phyloP scores from a whole-genome alignment of 331 rosid species.

The Dryas integrifolia region DNA sequence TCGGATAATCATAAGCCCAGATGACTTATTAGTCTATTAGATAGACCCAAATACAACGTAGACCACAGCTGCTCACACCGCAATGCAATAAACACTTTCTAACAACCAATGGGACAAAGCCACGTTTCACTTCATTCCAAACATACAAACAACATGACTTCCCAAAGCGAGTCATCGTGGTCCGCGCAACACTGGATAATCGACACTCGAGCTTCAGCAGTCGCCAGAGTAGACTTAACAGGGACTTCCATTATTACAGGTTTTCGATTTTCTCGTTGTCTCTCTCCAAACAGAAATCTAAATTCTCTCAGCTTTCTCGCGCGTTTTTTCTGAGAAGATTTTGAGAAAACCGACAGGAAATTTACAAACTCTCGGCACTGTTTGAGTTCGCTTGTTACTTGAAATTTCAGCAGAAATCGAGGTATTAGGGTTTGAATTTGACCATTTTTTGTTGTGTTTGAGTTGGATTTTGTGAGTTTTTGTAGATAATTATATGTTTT shows the following conservation, averaged over 20 bases:
- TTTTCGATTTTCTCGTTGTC: not conserved
- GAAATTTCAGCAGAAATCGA: not conserved
- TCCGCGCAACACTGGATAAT: not conserved
- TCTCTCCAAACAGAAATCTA: not conserved
- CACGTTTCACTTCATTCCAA: not conserved
- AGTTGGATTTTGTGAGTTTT: not conserved
- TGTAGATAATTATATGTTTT: not conserved
- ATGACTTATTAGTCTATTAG: too few relatives aligned
- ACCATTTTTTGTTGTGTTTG: not conserved
- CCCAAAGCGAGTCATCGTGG: not conserved
- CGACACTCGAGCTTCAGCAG: not conserved
- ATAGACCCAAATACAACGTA: not conserved
- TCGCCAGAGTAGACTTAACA: slow-evolving; percentile 20
- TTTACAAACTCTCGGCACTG: not conserved
- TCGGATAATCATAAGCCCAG: not conserved
- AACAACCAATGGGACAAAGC: not conserved
- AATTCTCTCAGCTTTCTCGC: not conserved
- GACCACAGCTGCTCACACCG: too few relatives aligned
- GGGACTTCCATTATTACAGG: not conserved
- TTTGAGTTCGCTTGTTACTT: not conserved
- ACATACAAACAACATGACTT: not conserved
- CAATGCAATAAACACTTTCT: not conserved
- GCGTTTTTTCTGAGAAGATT: not conserved
- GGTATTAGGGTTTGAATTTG: not conserved
- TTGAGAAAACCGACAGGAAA: not conserved